Conservation (phyloP, 345 rosid genomes). For the Aurinia saxatilis region DNA sequence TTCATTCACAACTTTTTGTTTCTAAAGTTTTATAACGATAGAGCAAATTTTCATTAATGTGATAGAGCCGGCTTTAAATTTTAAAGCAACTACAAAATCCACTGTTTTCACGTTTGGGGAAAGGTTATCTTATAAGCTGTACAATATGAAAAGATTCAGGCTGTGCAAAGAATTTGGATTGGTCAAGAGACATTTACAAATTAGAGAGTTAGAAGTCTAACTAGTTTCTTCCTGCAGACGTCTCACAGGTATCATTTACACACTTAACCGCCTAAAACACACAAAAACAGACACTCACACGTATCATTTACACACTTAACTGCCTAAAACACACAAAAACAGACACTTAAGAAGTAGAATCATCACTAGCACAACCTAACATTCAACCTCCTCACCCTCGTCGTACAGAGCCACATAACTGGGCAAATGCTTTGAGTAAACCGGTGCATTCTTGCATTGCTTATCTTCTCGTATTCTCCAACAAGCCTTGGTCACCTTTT, state of each 20-base stretch:
- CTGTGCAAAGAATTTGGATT: background rate
- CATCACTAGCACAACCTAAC: conserved; percentile 6
- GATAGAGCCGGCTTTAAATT: no score
- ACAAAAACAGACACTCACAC: background rate
- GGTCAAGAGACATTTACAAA: background rate
- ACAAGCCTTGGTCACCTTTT: conserved; percentile 33
- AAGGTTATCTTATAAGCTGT: no score
- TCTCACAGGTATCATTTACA: background rate
- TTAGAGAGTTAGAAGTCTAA: conserved; percentile 2
- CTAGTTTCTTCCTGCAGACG: conserved; percentile 1
- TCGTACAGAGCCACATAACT: conserved; percentile 35
- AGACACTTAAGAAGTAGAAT: background rate
- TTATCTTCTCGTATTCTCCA: conserved; percentile 42
- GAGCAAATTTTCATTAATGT: no score
- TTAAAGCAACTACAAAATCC: no score
- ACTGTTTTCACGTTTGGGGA: no score
- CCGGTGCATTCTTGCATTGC: conserved; percentile 22
- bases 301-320: background rate
- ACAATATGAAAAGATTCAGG: no score
- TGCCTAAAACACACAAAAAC: background rate
- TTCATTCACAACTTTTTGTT: background rate
- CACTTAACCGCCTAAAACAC: background rate
- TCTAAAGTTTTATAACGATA: background rate
- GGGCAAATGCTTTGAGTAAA: conserved; percentile 38
- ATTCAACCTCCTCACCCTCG: background rate